Evolutionary conservation across 495 filamentous ascomycete species (phyloP), one percentile per base, ranked within the genome.

Genomic region (Tuber magnatum): DNA sequence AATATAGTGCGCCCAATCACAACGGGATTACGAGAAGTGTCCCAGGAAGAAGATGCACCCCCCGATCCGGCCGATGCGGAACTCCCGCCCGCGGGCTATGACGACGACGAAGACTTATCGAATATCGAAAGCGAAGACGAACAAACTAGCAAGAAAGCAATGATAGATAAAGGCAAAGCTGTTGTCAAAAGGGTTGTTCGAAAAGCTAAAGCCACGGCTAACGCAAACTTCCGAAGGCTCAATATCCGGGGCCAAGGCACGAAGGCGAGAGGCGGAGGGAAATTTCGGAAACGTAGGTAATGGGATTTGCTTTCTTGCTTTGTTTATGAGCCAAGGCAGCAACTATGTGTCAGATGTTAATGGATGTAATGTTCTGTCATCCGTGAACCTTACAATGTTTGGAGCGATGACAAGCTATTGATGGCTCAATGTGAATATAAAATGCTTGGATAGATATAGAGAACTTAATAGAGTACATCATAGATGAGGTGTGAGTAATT

Each of bases 191-290:
- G 88, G 77, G 84, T 84, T 24, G 85, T 83, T 38, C 88, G 89
- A 76, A 97, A 92, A 84, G 85, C 93, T 70, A 92, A 89, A 73
- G 90, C 91, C 8, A 84, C 90, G 70, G 91, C 93, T 3, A 90
- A 94, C 84, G 88, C 92, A 38, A 97, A 97, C 80, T 97, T 93
- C 83, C 88, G 91, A 75, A 87, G 89, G 68, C 83, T 97, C 77
- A 97, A 96, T 85, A 89, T 97, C 78, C 87, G 77, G 24, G 77
- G 77, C 12, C 84, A 83, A 74, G 81, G 83, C 22, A 81, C 83
- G 22, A 85, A 85, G 71, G 86, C 84, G 28, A 82, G 84, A 73
- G 81, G 81, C 22, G 82, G 77, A 8, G 83, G 87, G 28, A 86
- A 85, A 56, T 88, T 87, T 80, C 81, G 87, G 42, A 77, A 80